Base-by-base conservation (phyloP, 208 protist species). In the Leishmania tropica region DNA sequence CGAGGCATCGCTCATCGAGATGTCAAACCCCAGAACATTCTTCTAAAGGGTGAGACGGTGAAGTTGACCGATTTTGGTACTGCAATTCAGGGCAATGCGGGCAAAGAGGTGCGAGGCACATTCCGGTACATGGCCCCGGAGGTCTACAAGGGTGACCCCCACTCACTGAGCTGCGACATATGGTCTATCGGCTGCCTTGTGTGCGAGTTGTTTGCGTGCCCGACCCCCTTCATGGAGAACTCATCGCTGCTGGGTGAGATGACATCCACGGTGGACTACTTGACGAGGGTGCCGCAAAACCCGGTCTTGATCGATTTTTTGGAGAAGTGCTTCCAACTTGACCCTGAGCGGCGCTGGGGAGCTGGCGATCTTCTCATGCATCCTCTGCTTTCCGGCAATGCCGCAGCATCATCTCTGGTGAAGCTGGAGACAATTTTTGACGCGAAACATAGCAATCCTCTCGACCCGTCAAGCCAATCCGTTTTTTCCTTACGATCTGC, bases 51-150 rank as follows among this genome's bases (percentile, higher is more conserved):
- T 31, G 90, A 97, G 60, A 89, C 81, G 19, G 86, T 99, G 31
- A 99, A 99, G 86, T 89, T 99, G 65, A 98, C 98, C n/a, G 99
- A 99, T 85, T 99, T 99, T 87, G 99, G 99, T 65, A 97, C 94
- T 21, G 93, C 95, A 1, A 85, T 94, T 4, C 84, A 96, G 72
- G 83, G 96, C 13, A 85, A 89, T 31, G 88, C 89, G 48, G 90
- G 81, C 40, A 94, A 92, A 79, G 93, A 94, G 80, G 93, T 96
- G 65, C 83, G 89, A 40, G 96, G 96, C n/a, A 98, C 96, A n/a
- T 93, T 96, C 37, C 94, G 94, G 0, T 98, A 98, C 87, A 98
- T 98, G 94, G 95, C 96, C 31, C 96, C 96, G 56, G 95, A 98
- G 83, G 93, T 98, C 28, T 97, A 97, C 86, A 92, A 90, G 53